These are phyloP conservation scores for Apiospora phragmitis DNA, from an alignment of 2,329 filamentous ascomycete genomes.

Conservation along the genomic window DNA sequence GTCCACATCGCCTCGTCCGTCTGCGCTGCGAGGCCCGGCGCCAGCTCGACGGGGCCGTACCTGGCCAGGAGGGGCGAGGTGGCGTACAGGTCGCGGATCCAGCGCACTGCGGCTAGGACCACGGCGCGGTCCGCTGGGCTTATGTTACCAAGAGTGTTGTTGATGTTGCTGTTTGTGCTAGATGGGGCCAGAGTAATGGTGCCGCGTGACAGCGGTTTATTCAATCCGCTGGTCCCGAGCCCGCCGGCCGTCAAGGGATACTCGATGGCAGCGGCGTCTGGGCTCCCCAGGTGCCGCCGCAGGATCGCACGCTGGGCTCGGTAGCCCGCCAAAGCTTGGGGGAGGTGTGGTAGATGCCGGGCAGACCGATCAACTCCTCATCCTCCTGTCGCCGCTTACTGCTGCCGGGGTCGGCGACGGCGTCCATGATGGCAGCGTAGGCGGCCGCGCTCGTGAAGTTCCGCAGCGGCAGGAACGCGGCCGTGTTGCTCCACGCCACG, in stretches of 20 bases:
- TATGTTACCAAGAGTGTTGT: slow-evolving; percentile 19
- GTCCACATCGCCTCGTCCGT: slow-evolving; percentile 32
- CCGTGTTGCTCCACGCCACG: slow-evolving; percentile 21
- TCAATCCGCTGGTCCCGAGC: slow-evolving; percentile 18
- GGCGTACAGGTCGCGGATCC: slow-evolving; percentile 32
- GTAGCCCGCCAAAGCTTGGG: slow-evolving; percentile 20
- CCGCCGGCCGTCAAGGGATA: slow-evolving; percentile 13
- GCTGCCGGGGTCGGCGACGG: slow-evolving; percentile 11
- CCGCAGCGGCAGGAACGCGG: slow-evolving; percentile 23
- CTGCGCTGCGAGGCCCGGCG: slow-evolving; percentile 28
- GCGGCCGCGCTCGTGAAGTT: slow-evolving; percentile 22
- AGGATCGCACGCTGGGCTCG: slow-evolving; percentile 16
- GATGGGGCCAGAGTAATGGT: slow-evolving; percentile 46
- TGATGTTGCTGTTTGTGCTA: background rate
- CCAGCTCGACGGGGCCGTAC: slow-evolving; percentile 36
- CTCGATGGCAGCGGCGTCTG: slow-evolving; percentile 5
- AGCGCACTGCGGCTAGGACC: slow-evolving; percentile 40
- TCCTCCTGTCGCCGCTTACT: slow-evolving; percentile 8
- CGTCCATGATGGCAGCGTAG: slow-evolving; percentile 8
- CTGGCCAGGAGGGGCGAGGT: slow-evolving; percentile 25
- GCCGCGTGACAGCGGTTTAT: slow-evolving; percentile 51
- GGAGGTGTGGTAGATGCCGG: slow-evolving; percentile 20
- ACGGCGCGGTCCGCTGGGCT: slow-evolving; percentile 48
- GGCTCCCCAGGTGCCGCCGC: background rate
- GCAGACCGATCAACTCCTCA: slow-evolving; percentile 22